phyloP scores from a whole-genome alignment of 192 early-diverging fungal genomes.

The Coemansia sp. region DNA sequence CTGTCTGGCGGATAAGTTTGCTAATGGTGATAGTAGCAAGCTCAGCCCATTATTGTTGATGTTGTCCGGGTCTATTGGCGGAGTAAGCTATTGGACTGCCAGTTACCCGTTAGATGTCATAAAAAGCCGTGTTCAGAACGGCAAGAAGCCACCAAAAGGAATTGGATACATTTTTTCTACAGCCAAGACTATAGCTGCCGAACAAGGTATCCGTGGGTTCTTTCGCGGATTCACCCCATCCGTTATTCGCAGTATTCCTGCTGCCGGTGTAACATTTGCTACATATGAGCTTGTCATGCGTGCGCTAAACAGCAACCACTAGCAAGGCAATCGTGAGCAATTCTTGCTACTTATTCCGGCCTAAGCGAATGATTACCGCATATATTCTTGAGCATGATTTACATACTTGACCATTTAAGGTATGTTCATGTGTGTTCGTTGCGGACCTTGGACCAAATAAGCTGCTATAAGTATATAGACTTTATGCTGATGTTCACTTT shows the following conservation, averaged over 20 bases:
- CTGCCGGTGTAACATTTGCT: slow-evolving; percentile 77
- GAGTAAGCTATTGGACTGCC: slow-evolving; percentile 76
- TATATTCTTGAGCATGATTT: neutral
- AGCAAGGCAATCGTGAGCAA: neutral
- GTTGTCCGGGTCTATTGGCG: slow-evolving; percentile 77
- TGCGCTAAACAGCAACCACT: slow-evolving; percentile 11
- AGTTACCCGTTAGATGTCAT: slow-evolving; percentile 87
- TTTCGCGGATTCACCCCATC: slow-evolving; percentile 66
- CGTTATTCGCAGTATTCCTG: slow-evolving; percentile 62
- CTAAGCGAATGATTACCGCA: neutral
- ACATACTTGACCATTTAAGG: too few relatives aligned
- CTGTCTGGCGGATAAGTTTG: slow-evolving; percentile 50
- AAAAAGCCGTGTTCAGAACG: slow-evolving; percentile 76
- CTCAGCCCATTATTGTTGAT: slow-evolving; percentile 61
- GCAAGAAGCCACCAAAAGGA: slow-evolving; percentile 58
- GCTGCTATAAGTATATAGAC: too few relatives aligned
- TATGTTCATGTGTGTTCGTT: too few relatives aligned
- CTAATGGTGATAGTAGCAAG: slow-evolving; percentile 49
- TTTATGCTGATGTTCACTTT: too few relatives aligned
- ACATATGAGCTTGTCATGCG: slow-evolving; percentile 64
- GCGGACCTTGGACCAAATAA: too few relatives aligned
- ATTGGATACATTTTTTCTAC: slow-evolving; percentile 59
- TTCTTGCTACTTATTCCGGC: neutral
- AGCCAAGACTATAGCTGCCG: slow-evolving; percentile 55
- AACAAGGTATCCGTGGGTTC: slow-evolving; percentile 61